A percentile compares a stretch with the other conserved stretches of the same genome.
These are phyloP conservation scores for Cladophialophora chaetospira DNA, from an alignment of 2,329 filamentous ascomycete species.

Conservation along the genomic window DNA sequence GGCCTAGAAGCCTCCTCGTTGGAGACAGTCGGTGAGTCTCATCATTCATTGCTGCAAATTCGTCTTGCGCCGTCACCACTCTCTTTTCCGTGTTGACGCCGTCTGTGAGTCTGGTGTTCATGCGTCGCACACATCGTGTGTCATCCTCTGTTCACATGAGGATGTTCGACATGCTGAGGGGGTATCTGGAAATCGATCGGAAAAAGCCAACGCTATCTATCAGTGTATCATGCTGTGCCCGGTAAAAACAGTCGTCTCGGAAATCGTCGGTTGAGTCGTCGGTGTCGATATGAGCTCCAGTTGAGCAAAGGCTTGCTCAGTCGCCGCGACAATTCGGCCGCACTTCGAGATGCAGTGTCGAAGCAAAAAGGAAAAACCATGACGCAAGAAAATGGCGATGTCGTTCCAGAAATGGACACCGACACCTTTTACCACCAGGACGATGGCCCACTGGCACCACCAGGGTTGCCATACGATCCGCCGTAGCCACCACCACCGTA, in stretches of 20 bases:
- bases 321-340: constrained; percentile 42
- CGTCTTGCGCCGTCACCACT: constrained; percentile 21
- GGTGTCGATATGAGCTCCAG: constrained; percentile 21
- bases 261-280: constrained; percentile 32
- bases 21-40: constrained; percentile 17
- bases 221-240: constrained; percentile 48
- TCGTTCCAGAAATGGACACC: constrained; percentile 40
- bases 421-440: constrained; percentile 55
- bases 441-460: constrained; percentile 52
- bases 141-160: constrained; percentile 30
- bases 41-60: constrained; percentile 21
- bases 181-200: constrained; percentile 52
- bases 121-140: constrained; percentile 32
- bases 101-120: constrained; percentile 24
- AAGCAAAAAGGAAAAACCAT: constrained; percentile 36
- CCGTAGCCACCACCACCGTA: constrained; percentile 41
- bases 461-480: constrained; percentile 52
- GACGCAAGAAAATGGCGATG: constrained; percentile 43
- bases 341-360: constrained; percentile 38
- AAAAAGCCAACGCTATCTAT: constrained; percentile 56
- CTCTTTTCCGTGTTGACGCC: constrained; percentile 32
- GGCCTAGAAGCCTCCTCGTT: constrained; percentile 11
- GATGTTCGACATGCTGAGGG: constrained; percentile 46
- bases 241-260: constrained; percentile 34
- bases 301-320: constrained; percentile 21